Base-by-base conservation (phyloP, 306 rosid genomes). In the Fragaria nilgerrensis region DNA sequence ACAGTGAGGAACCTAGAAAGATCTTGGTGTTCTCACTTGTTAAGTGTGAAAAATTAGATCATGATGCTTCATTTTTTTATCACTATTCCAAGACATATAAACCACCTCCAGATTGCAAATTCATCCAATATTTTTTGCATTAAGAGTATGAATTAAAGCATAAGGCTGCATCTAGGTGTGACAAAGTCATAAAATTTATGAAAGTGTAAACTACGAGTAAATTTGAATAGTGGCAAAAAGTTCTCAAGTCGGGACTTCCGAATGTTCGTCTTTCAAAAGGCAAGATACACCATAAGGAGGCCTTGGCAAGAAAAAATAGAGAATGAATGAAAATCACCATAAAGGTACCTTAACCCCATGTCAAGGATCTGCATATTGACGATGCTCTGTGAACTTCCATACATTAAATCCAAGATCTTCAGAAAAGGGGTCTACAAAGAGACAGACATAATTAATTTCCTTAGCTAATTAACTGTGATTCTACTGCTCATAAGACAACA, bases 321-420 rank as follows among this genome's bases (percentile, higher is more conserved):
- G n/a, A 77, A 39, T 43, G 65, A 68, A 70, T 22, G 37, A 27
- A 78, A 70, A 48, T 62, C 37, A 68, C 49, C 9, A 53, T 70
- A 64, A 52, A 64, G 83, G 47, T 87, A 94, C 98, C 96, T 92
- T 43, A 89, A 86, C 17, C 89, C 92, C 85, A 90, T 81, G 84
- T 86, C 84, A 86, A 94, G 98, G 85, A 94, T 88, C 77, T 87
- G 78, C 86, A 94, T 78, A 83, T 81, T 85, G 85, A 94, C 82
- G n/a, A 83, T 78, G 80, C 82, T 82, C 56, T 83, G 85, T 29
- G 96, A 77, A 78, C 85, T 89, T 73, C 98, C 98, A 73, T 83
- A 80, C 90, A 88, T 85, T 75, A 70, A 59, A 74, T 94, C 92
- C 62, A 94, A 79, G 85, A 94, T 83, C 86, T 92, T 94, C 45